A percentile compares a stretch with the other conserved stretches of the same genome.
phyloP scores from a whole-genome alignment of 164 flowering plant species.

The Vitis amurensis region DNA sequence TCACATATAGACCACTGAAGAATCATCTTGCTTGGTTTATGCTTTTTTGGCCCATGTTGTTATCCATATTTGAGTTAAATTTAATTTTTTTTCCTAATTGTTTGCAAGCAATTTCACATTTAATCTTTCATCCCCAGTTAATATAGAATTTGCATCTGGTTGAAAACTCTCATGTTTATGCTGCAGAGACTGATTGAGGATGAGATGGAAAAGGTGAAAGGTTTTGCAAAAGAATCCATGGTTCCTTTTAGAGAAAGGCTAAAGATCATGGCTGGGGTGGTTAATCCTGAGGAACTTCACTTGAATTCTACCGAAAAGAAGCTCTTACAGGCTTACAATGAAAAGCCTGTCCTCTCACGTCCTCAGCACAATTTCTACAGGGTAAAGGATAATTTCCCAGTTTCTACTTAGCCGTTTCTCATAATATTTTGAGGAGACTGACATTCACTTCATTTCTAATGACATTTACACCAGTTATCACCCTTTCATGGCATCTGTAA shows the following conservation, averaged over 20 bases:
- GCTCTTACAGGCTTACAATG: slow-evolving; percentile 83
- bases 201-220: slow-evolving; percentile 88
- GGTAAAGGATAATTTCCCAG: slow-evolving; percentile 35
- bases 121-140: too few relatives aligned
- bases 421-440: neutral
- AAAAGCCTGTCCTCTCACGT: slow-evolving; percentile 97
- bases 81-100: neutral
- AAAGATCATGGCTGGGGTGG: slow-evolving; percentile 83
- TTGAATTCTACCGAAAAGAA: slow-evolving; percentile 78
- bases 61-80: neutral
- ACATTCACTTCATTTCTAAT: neutral
- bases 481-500: too few relatives aligned
- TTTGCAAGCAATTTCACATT: too few relatives aligned
- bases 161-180: slow-evolving; percentile 3
- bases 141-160: neutral
- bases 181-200: slow-evolving; percentile 80
- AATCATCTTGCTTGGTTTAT: too few relatives aligned
- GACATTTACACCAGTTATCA: too few relatives aligned
- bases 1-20: too few relatives aligned
- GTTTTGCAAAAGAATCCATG: slow-evolving; percentile 67
- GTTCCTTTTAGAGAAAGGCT: slow-evolving; percentile 90
- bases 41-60: neutral
- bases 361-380: slow-evolving; percentile 89
- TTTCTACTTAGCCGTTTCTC: neutral
- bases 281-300: slow-evolving; percentile 84